Evolutionary conservation across 352 stramenopile genomes (phyloP).

Genomic region (Phytophthora podocarpi): DNA sequence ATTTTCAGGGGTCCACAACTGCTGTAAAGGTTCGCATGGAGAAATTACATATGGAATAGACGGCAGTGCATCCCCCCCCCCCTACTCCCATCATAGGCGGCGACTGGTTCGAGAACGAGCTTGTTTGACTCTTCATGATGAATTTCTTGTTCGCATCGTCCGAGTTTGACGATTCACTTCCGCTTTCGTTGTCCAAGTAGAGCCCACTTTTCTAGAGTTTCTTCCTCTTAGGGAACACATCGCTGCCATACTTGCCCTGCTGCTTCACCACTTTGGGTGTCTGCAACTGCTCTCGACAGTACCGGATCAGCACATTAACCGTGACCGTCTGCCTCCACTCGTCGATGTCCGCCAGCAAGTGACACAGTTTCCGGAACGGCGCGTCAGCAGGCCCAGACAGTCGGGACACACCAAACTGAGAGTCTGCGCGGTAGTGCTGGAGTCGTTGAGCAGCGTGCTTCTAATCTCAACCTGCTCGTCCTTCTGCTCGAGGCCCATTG

Average conservation of each 20-base stretch:
- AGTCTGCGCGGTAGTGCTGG: slow-evolving; percentile 93
- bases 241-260: slow-evolving; percentile 50
- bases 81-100: slow-evolving; percentile 49
- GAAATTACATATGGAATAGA: slow-evolving; percentile 51
- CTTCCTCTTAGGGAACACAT: slow-evolving; percentile 71
- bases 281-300: slow-evolving; percentile 96
- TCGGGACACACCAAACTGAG: slow-evolving; percentile 97
- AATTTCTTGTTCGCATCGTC: slow-evolving; percentile 35
- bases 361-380: slow-evolving; percentile 97
- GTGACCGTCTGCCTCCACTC: slow-evolving; percentile 98
- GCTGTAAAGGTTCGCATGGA: slow-evolving; percentile 5
- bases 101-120: slow-evolving; percentile 37
- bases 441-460: slow-evolving; percentile 92
- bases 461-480: slow-evolving; percentile 94
- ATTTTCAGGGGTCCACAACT: background rate
- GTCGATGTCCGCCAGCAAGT: slow-evolving; percentile 98
- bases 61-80: slow-evolving; percentile 48
- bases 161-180: slow-evolving; percentile 67
- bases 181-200: slow-evolving; percentile 98
- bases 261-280: slow-evolving; percentile 40
- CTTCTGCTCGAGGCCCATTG: slow-evolving; percentile 88
- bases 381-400: slow-evolving; percentile 94
- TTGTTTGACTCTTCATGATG: slow-evolving; percentile 26
- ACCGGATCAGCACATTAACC: slow-evolving; percentile 94
- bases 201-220: slow-evolving; percentile 90